Conservation (phyloP, 768 basidiomycete species). For the Pilatotrama ljubarskyi region DNA sequence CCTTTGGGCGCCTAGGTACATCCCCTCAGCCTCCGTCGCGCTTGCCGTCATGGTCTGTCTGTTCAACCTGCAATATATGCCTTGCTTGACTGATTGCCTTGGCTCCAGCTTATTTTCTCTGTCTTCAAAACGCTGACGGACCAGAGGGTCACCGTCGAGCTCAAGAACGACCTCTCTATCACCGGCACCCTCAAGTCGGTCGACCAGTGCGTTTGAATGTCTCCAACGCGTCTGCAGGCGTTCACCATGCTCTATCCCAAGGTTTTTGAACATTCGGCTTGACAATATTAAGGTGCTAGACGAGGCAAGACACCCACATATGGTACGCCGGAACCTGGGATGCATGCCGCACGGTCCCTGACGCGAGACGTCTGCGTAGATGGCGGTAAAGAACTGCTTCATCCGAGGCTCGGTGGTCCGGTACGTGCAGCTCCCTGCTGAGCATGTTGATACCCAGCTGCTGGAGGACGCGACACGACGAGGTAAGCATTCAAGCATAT, state of each 20-base stretch:
- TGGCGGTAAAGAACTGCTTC: constrained; percentile 99
- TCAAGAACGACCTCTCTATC: constrained; percentile 98
- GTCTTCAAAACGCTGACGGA: constrained; percentile 99
- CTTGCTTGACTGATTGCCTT: too few species aligned
- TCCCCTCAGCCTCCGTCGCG: not conserved
- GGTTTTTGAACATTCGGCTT: constrained; percentile 94
- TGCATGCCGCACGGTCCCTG: not conserved
- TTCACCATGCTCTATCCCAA: constrained; percentile 30
- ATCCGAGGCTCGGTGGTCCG: constrained; percentile 98
- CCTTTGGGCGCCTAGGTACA: not conserved
- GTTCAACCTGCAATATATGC: not conserved
- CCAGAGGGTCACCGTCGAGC: constrained; percentile 93
- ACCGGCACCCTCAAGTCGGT: constrained; percentile 95
- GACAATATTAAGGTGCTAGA: constrained; percentile 93
- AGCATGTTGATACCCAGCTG: constrained; percentile 92
- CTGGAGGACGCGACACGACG: constrained; percentile 95
- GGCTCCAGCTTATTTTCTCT: constrained; percentile 84
- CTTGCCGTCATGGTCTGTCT: constrained; percentile 8
- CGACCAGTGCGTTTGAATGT: constrained; percentile 73
- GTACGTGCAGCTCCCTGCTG: constrained; percentile 92
- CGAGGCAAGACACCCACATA: constrained; percentile 93
- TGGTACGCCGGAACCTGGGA: constrained; percentile 54
- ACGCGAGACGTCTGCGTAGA: constrained; percentile 48
- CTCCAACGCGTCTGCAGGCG: not conserved
- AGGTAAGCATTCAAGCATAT: constrained; percentile 51